Base-by-base conservation (phyloP, 2,329 filamentous ascomycete species). In the Fusarium sp. region DNA sequence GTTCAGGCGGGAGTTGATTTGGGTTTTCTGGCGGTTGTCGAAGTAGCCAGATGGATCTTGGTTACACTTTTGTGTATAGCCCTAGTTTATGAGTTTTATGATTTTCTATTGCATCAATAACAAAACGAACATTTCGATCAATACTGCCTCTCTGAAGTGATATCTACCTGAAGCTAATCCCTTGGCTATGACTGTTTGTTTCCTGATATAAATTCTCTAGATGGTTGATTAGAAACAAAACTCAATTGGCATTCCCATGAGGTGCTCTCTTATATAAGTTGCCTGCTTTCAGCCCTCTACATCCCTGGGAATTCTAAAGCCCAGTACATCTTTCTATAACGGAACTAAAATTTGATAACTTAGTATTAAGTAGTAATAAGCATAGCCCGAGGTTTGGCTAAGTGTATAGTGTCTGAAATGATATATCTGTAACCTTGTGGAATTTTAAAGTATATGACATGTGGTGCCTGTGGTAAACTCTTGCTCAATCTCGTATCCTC, bases 1-100 rank as follows among this genome's bases (percentile, higher is more conserved):
- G 72, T 74, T 74, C 49, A 56, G 68, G 72, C 57, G 72, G 68
- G 72, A 65, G 72, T 72, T 72, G 69, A 63, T 74, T 73, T 72
- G 67, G 60, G 60, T 58, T 72, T 64, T 60, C 53, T 59, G 62
- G 72, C 48, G 68, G 73, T 63, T 67, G 73, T 70, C 65, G 72
- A 69, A 55, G 63, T 64, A 66, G 61, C 71, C 59, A 71, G 66
- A 63, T 69, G 62, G 54, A 66, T 61, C 64, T 66, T 66, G 67
- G 65, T 62, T 66, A 66, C 61, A 56, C 60, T 56, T 62, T 63
- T 69, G 48, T 73, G 73, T 67, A 66, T 70, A 63, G 59, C 54
- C 65, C 64, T 63, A 67, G 62, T 62, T 56, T 69, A 74, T 67
- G 70, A 70, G 66, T 64, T 65, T 67, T 66, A 75, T 74, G 73